phyloP scores from a whole-genome alignment of 2,329 filamentous ascomycete species.

The Clonostachys byssicola region DNA sequence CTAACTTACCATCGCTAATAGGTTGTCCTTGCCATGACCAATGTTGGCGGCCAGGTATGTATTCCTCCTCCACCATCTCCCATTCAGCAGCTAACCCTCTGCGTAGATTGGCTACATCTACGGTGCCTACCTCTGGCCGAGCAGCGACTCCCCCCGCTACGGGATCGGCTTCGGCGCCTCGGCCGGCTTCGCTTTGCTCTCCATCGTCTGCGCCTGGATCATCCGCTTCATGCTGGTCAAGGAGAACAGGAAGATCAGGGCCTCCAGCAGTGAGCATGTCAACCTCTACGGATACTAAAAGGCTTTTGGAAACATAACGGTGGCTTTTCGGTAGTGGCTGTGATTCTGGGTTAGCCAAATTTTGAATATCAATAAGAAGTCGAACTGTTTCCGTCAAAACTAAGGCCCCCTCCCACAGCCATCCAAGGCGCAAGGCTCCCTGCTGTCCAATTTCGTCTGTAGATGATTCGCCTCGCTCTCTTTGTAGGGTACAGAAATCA shows the following conservation, averaged over 20 bases:
- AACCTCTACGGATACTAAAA: slow-evolving; percentile 30
- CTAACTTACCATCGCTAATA: background rate
- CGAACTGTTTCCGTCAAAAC: too few species aligned
- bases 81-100: slow-evolving; percentile 6
- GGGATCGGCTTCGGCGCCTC: slow-evolving; percentile 38
- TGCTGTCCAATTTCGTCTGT: too few species aligned
- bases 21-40: slow-evolving; percentile 40
- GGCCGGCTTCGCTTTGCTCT: slow-evolving; percentile 31
- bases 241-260: slow-evolving; percentile 32
- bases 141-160: slow-evolving; percentile 36
- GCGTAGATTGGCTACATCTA: slow-evolving; percentile 37
- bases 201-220: slow-evolving; percentile 33
- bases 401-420: too few species aligned
- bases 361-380: too few species aligned
- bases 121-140: slow-evolving; percentile 45
- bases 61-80: too few species aligned
- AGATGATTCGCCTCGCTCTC: too few species aligned
- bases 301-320: background rate
- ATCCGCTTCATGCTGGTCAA: slow-evolving; percentile 31
- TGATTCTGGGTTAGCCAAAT: too few species aligned
- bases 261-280: slow-evolving; percentile 21
- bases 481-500: too few species aligned
- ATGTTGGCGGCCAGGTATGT: slow-evolving; percentile 30
- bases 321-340: too few species aligned
- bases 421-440: too few species aligned